Evolutionary conservation across 1,284 basidiomycete genomes (phyloP).

Genomic region (Paramarasmius palmivorus): DNA sequence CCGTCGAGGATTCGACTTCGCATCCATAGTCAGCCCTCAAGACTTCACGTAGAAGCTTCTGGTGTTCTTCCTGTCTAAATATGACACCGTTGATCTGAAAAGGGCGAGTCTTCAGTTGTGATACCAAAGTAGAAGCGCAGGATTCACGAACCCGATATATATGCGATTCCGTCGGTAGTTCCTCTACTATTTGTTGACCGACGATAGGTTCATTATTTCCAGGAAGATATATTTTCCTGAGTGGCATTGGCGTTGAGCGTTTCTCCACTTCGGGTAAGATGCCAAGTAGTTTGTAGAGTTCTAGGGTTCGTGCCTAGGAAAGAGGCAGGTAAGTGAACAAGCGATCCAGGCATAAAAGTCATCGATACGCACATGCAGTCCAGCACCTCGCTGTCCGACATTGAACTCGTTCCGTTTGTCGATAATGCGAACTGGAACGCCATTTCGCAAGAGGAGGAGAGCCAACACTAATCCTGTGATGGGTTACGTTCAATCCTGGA

Average conservation of each 20-base stretch:
- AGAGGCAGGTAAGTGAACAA: not conserved
- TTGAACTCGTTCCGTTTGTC: slow-evolving; percentile 14
- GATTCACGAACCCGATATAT: too few relatives aligned
- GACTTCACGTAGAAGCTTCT: slow-evolving; percentile 33
- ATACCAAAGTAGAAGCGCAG: not conserved
- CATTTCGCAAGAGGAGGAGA: slow-evolving; percentile 16
- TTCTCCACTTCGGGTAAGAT: slow-evolving; percentile 11
- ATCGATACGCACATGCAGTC: slow-evolving; percentile 4
- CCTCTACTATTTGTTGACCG: not conserved
- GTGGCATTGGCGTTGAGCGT: not conserved
- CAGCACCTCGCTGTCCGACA: slow-evolving; percentile 18
- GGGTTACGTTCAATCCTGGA: too few relatives aligned
- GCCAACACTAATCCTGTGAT: slow-evolving; percentile 27
- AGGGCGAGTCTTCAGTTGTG: slow-evolving; percentile 26
- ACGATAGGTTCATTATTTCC: not conserved
- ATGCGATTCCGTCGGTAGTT: not conserved
- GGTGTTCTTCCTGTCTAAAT: slow-evolving; percentile 39
- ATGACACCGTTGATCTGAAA: slow-evolving; percentile 16
- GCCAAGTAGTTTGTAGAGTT: slow-evolving; percentile 18
- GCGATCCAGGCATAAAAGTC: not conserved
- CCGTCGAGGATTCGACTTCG: slow-evolving; percentile 38
- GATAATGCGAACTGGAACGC: slow-evolving; percentile 19
- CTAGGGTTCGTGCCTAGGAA: slow-evolving; percentile 8
- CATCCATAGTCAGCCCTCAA: slow-evolving; percentile 29
- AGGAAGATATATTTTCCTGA: not conserved